A percentile compares a stretch with the other conserved stretches of the same genome.
Evolutionary conservation across 2,329 filamentous ascomycete genomes (phyloP).

Genomic region (Chrysoporthe cubensis): DNA sequence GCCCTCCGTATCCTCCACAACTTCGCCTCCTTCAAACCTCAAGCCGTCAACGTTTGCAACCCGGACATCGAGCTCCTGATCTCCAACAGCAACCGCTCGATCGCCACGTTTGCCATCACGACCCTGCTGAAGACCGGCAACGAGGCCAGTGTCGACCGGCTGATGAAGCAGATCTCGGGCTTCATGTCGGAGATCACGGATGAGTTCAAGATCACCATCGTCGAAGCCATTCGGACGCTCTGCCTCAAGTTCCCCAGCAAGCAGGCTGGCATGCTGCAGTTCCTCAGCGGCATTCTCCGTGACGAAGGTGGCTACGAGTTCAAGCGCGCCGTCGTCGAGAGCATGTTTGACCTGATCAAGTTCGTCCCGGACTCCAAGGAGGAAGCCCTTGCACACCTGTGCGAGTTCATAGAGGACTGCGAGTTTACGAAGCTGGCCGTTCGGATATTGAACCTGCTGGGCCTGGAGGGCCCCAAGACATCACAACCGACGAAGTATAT

Average conservation of each 20-base stretch:
- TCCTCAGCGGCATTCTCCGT: conserved; percentile 93
- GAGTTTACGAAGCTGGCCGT: conserved; percentile 98
- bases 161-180: conserved; percentile 98
- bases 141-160: conserved; percentile 90
- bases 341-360: conserved; percentile 99
- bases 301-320: conserved; percentile 99
- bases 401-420: conserved; percentile 99
- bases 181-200: conserved; percentile 99
- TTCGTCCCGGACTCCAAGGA: conserved; percentile 89
- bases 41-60: conserved; percentile 90
- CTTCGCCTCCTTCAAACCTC: conserved; percentile 95
- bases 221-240: conserved; percentile 94
- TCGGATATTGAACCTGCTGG: conserved; percentile 90
- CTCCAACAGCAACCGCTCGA: conserved; percentile 94
- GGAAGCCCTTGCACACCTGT: conserved; percentile 87
- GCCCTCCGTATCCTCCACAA: conserved; percentile 95
- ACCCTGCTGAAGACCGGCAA: conserved; percentile 98
- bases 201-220: conserved; percentile 99
- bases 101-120: conserved; percentile 97
- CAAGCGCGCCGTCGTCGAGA: conserved; percentile 96
- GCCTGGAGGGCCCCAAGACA: conserved; percentile 92
- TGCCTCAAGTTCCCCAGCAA: conserved; percentile 98
- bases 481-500: conserved; percentile 98
- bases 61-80: conserved; percentile 97
- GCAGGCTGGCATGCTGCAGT: conserved; percentile 95